These are phyloP conservation scores for Hylodesmum podocarpum DNA, from an alignment of 306 rosid genomes.

Conservation along the genomic window DNA sequence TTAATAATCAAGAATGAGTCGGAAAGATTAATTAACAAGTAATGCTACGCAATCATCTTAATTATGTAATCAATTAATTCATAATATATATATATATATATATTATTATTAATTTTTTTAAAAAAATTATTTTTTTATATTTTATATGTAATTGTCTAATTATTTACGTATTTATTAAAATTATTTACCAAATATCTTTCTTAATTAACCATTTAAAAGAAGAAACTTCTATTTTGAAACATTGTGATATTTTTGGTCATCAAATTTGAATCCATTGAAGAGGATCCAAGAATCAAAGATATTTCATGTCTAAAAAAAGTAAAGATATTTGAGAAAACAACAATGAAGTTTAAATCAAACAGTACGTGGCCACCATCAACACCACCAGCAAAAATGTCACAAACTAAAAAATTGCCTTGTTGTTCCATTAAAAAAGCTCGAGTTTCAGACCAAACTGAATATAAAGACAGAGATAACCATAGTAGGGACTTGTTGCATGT, in stretches of 20 bases:
- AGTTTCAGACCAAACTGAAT: conserved; percentile 15
- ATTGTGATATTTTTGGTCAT: background rate
- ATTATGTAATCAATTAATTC: too few species aligned
- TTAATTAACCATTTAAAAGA: too few species aligned
- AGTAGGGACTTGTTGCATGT: conserved; percentile 35
- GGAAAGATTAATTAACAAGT: too few species aligned
- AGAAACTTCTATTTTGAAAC: background rate
- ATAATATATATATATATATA: too few species aligned
- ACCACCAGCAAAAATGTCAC: conserved; percentile 2
- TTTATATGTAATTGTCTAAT: too few species aligned
- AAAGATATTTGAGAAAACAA: background rate
- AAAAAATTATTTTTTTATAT: too few species aligned
- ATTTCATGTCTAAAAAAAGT: background rate
- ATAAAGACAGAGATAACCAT: background rate
- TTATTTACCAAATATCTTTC: too few species aligned
- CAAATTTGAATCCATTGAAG: background rate
- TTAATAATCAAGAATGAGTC: too few species aligned
- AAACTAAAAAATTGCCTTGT: background rate
- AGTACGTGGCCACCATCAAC: conserved; percentile 16
- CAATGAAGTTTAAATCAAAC: background rate
- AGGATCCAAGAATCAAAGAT: background rate
- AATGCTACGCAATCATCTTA: too few species aligned
- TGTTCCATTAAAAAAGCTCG: background rate
- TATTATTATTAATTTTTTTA: too few species aligned
- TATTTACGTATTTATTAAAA: too few species aligned